Evolutionary conservation across 306 rosid species (phyloP).

Genomic region (Trifolium pratense): DNA sequence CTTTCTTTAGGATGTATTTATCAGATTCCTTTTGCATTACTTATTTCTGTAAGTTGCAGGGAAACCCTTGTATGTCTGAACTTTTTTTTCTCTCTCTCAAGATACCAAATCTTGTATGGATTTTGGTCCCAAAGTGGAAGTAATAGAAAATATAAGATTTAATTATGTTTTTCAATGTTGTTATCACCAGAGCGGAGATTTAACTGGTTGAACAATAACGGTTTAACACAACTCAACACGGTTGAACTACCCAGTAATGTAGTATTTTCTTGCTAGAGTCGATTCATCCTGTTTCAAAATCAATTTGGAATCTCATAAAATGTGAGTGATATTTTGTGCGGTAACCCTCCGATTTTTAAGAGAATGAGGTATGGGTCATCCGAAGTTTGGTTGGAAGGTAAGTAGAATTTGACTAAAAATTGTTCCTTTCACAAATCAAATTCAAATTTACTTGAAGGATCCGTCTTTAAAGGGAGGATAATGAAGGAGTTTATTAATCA

Average conservation of each 20-base stretch:
- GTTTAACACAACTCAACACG: background rate
- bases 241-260: background rate
- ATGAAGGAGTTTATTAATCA: no score
- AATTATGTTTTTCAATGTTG: background rate
- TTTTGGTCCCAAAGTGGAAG: background rate
- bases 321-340: background rate
- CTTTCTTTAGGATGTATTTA: background rate
- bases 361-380: no score
- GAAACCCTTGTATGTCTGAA: background rate
- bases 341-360: no score
- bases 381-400: no score
- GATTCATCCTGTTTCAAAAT: background rate
- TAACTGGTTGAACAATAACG: background rate
- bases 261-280: background rate
- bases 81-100: background rate
- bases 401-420: no score
- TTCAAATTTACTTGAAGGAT: no score
- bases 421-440: no score
- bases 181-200: background rate
- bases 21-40: background rate
- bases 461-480: no score
- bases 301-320: background rate
- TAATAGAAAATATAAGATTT: background rate
- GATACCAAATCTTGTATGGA: conserved; percentile 8
- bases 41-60: background rate